Evolutionary conservation across 768 basidiomycete species (phyloP).

Genomic region (Rhodotorula sphaerocarpa): DNA sequence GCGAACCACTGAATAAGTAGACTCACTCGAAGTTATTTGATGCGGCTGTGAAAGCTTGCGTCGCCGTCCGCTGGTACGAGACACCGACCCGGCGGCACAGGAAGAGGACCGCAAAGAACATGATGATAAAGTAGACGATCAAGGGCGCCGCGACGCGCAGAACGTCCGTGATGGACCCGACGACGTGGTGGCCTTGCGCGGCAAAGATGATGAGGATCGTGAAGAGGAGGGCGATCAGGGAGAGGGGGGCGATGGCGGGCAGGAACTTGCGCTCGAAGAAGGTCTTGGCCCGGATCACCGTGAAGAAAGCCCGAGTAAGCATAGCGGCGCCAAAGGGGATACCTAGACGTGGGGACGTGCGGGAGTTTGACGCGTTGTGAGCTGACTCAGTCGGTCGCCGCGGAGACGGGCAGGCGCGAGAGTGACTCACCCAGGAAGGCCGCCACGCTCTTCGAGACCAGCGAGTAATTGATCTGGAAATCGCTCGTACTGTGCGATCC

Average conservation of each 20-base stretch:
- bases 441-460: conserved; percentile 59
- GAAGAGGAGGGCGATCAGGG: conserved; percentile 68
- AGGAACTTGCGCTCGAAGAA: conserved; percentile 52
- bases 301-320: conserved; percentile 53
- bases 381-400: background rate
- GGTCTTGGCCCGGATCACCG: conserved; percentile 46
- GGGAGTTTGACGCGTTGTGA: too few relatives aligned
- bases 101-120: conserved; percentile 71
- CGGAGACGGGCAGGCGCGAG: too few relatives aligned
- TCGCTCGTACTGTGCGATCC: background rate
- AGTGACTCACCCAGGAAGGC: conserved; percentile 52
- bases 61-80: conserved; percentile 65
- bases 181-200: conserved; percentile 56
- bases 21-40: conserved; percentile 56
- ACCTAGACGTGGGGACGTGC: conserved; percentile 58
- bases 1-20: conserved; percentile 41
- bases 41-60: conserved; percentile 69
- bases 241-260: conserved; percentile 60
- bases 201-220: conserved; percentile 71
- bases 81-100: conserved; percentile 40
- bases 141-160: conserved; percentile 53
- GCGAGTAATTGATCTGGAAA: conserved; percentile 53
- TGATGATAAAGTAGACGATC: background rate
- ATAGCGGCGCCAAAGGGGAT: conserved; percentile 68
- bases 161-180: conserved; percentile 67